A percentile compares a stretch with the other conserved stretches of the same genome.
These are phyloP conservation scores for Hypoxylon sp. DNA, from an alignment of 2,329 filamentous ascomycete genomes.

Conservation along the genomic window DNA sequence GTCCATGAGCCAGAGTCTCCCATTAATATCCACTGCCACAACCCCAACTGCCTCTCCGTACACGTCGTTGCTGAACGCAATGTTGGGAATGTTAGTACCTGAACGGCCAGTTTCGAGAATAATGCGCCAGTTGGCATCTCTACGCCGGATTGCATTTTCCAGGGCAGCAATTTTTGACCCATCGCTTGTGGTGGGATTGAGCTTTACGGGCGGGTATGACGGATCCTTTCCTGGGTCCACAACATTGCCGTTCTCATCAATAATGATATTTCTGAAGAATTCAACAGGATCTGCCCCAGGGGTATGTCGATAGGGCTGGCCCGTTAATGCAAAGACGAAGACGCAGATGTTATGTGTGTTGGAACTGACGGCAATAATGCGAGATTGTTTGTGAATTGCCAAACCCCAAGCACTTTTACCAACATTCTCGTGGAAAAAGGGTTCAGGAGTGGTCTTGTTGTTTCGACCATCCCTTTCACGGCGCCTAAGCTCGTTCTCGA, in stretches of 20 bases:
- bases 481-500: slow-evolving; percentile 54
- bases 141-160: slow-evolving; percentile 57
- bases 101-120: slow-evolving; percentile 59
- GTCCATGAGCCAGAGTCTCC: slow-evolving; percentile 64
- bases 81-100: slow-evolving; percentile 66
- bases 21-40: slow-evolving; percentile 66
- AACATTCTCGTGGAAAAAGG: slow-evolving; percentile 84
- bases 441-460: slow-evolving; percentile 35
- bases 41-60: slow-evolving; percentile 65
- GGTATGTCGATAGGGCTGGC: slow-evolving; percentile 21
- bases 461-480: slow-evolving; percentile 47
- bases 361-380: slow-evolving; percentile 86
- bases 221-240: slow-evolving; percentile 7
- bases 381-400: slow-evolving; percentile 83
- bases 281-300: slow-evolving; percentile 25
- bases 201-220: neutral
- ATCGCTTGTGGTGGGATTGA: neutral
- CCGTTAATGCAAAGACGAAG: slow-evolving; percentile 55
- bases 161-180: slow-evolving; percentile 43
- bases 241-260: slow-evolving; percentile 43
- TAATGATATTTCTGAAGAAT: slow-evolving; percentile 45
- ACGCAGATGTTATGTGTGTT: slow-evolving; percentile 68
- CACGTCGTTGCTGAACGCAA: slow-evolving; percentile 65
- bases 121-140: slow-evolving; percentile 66
- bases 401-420: slow-evolving; percentile 88